These are phyloP conservation scores for Fraxinus quadrangulata DNA, from an alignment of 257 asterid species.

Conservation along the genomic window DNA sequence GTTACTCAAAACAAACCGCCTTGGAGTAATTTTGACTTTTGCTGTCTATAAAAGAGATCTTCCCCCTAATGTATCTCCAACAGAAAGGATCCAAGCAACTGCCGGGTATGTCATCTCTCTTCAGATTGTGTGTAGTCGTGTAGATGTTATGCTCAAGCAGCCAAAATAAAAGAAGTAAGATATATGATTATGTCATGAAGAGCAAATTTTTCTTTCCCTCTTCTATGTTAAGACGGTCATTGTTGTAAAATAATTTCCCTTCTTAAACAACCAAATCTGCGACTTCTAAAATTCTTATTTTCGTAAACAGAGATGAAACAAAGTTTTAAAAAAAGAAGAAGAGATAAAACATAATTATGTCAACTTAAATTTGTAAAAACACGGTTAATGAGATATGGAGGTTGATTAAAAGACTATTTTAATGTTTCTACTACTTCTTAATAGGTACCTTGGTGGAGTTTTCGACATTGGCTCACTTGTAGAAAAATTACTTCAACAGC, in stretches of 20 bases:
- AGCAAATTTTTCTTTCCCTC: not conserved
- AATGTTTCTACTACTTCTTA: constrained; percentile 16
- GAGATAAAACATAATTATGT: not conserved
- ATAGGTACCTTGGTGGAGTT: constrained; percentile 97
- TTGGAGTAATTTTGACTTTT: constrained; percentile 94
- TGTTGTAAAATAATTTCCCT: not conserved
- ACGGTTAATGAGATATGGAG: not conserved
- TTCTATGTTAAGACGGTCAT: not conserved
- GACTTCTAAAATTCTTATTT: not conserved
- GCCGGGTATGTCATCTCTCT: constrained; percentile 62
- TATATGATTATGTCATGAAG: not conserved
- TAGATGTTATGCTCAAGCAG: not conserved
- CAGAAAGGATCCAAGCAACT: constrained; percentile 78
- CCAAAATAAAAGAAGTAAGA: not conserved
- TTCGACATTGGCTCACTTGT: constrained; percentile 95
- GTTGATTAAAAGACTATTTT: constrained; percentile 1
- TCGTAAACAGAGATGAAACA: no score
- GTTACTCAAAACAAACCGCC: constrained; percentile 86
- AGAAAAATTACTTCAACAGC: constrained; percentile 96
- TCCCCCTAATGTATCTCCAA: constrained; percentile 63
- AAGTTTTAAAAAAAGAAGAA: no score
- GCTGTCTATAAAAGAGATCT: constrained; percentile 85
- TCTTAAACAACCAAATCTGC: not conserved
- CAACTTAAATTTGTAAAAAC: not conserved
- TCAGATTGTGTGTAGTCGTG: not conserved